Evolutionary conservation across 345 rosid species (phyloP), one percentile per base, ranked within the genome.

Genomic region (Syzygium grande): DNA sequence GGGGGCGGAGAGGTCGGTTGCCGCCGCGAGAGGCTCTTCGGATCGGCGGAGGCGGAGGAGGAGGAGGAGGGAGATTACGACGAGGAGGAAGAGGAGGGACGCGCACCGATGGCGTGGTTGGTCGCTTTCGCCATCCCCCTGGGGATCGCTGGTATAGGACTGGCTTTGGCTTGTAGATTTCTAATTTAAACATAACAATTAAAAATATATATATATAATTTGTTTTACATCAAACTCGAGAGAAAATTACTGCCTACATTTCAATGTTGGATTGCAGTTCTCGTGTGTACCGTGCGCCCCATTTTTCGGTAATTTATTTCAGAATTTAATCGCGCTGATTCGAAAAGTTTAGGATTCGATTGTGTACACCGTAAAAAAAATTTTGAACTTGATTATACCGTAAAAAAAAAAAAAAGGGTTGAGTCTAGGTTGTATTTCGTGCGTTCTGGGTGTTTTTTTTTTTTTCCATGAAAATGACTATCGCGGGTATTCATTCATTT

Each of bases 71-170:
- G 38, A 34, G 38, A 34, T 34, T 34, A 34, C 38, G 38, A 34
- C 38, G 38, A 34, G 29, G 86, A 52, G 59, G 90, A 80, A 23
- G 86, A 78, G 87, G 84, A 3, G 87, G 52, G 3, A 38, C 78
- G 7, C 89, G 89, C 14, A 52, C 43, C 34, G 14, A 58, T 87
- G 25, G 86, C 89, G 1, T 92, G 92, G 94, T 30, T 92, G 21
- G 88, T 90, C 54, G 90, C 94, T 87, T 65, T 90, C 86, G 92
- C 91, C 0, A 55, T 93, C 68, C 93, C 91, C 88, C 73, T 95
- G 73, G 96, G 97, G 6, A 65, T 94, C 58, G 92, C 91, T 30
- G 92, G 94, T 52, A 88, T 92, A 41, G 93, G 92, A n/a, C 38
- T 94, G 51, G 92, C 91, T 51, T 87, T 90, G 89, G 90, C 93